Conservation (phyloP, 148 eudicot genomes). For the Nepenthes mirabilis region DNA sequence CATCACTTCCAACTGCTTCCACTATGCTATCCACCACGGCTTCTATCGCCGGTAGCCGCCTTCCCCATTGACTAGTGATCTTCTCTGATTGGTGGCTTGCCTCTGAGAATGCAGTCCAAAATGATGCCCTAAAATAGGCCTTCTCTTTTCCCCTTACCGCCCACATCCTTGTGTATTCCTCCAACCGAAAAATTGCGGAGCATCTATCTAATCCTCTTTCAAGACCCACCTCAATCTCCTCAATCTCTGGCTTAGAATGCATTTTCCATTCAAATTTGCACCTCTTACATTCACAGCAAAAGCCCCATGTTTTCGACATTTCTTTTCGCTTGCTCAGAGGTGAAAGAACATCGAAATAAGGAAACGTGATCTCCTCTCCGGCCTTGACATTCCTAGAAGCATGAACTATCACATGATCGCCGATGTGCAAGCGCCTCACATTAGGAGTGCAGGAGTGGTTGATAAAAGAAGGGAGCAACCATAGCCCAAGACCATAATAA, state of each 20-base stretch:
- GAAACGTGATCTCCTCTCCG: conserved; percentile 75
- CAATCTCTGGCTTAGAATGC: conserved; percentile 39
- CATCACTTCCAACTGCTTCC: conserved; percentile 73
- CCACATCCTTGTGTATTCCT: conserved; percentile 62
- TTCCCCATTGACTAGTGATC: conserved; percentile 58
- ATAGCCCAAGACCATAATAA: conserved; percentile 70
- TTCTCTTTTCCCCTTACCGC: conserved; percentile 61
- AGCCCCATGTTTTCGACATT: conserved; percentile 67
- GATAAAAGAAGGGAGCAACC: conserved; percentile 66
- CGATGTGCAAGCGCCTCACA: conserved; percentile 61
- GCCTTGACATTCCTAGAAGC: conserved; percentile 69
- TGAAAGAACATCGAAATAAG: conserved; percentile 58
- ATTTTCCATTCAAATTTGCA: conserved; percentile 54
- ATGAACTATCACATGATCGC: conserved; percentile 54
- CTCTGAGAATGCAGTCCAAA: conserved; percentile 54
- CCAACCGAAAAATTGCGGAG: conserved; percentile 41
- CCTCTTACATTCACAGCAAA: conserved; percentile 54
- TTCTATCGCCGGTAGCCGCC: conserved; percentile 50
- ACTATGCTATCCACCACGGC: conserved; percentile 46
- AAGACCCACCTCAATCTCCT: conserved; percentile 45
- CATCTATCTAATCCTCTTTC: conserved; percentile 61
- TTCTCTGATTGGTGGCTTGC: conserved; percentile 44
- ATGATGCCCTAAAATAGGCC: conserved; percentile 70
- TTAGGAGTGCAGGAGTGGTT: conserved; percentile 85
- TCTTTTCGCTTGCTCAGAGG: conserved; percentile 40